These are phyloP conservation scores for Pseudonectria foliicola DNA, from an alignment of 2,329 filamentous ascomycete genomes.

Conservation along the genomic window DNA sequence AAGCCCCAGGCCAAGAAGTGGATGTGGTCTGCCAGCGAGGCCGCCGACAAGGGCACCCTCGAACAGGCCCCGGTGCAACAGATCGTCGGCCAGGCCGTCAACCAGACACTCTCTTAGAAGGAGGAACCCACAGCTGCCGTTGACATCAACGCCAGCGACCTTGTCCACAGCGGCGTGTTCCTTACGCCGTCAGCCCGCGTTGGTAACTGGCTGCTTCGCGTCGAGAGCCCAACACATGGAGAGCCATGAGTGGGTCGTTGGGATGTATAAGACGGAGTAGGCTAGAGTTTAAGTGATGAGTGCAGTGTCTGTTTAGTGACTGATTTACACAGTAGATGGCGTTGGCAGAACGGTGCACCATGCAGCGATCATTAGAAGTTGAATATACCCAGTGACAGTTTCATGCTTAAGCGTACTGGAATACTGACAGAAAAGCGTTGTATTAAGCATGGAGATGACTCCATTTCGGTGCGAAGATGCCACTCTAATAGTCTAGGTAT, in stretches of 20 bases:
- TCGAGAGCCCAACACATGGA: neutral
- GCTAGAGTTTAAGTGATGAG: no score
- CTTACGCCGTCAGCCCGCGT: neutral
- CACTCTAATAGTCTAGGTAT: no score
- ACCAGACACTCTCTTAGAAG: conserved; percentile 13
- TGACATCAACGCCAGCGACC: neutral
- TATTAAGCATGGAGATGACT: no score
- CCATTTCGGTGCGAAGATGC: no score
- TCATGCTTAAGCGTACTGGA: no score
- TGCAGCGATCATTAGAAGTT: no score
- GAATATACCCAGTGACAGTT: no score
- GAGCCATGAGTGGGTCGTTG: conserved; percentile 2
- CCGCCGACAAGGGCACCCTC: neutral
- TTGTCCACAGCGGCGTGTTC: no score
- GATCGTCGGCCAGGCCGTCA: conserved; percentile 14
- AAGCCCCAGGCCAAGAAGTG: conserved; percentile 17
- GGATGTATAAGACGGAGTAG: neutral
- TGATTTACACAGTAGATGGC: no score
- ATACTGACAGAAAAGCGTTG: no score
- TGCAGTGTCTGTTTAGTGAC: no score
- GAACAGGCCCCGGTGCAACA: conserved; percentile 16
- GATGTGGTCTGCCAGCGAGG: conserved; percentile 21
- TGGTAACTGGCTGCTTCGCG: neutral
- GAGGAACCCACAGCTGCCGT: neutral
- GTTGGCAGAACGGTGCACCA: no score